Evolutionary conservation across 805 yeast genomes (phyloP).

Genomic region (Candida hungchunana): DNA sequence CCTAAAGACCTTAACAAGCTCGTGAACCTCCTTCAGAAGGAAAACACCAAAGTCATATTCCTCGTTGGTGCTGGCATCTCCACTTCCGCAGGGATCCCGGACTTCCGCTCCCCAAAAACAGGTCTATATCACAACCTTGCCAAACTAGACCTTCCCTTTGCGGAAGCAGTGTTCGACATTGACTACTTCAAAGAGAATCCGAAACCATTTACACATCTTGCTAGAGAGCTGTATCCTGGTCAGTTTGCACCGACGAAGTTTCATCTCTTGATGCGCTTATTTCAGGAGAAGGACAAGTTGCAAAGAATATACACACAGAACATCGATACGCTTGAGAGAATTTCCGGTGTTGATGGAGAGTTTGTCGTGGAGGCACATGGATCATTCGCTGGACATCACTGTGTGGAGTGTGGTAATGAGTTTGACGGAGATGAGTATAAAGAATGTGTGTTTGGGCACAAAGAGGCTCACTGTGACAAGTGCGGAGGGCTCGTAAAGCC

Average conservation of each 20-base stretch:
- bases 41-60: conserved; percentile 44
- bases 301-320: conserved; percentile 85
- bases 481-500: conserved; percentile 86
- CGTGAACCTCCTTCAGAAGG: no score
- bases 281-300: conserved; percentile 60
- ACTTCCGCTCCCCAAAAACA: conserved; percentile 86
- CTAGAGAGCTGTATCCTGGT: conserved; percentile 85
- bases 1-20: no score
- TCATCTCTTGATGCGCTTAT: conserved; percentile 65
- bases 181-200: conserved; percentile 75
- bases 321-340: conserved; percentile 85
- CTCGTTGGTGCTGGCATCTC: conserved; percentile 94
- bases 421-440: conserved; percentile 47
- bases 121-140: conserved; percentile 81
- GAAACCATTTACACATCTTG: conserved; percentile 77
- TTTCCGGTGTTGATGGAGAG: conserved; percentile 68
- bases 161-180: conserved; percentile 94
- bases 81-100: conserved; percentile 93
- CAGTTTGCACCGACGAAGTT: conserved; percentile 78
- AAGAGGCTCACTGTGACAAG: conserved; percentile 44
- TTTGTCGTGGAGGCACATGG: conserved; percentile 91
- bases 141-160: conserved; percentile 73
- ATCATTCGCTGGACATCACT: conserved; percentile 79
- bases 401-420: conserved; percentile 65
- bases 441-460: conserved; percentile 31